Evolutionary conservation across 257 asterid genomes (phyloP).

Genomic region (Solanum piurae): DNA sequence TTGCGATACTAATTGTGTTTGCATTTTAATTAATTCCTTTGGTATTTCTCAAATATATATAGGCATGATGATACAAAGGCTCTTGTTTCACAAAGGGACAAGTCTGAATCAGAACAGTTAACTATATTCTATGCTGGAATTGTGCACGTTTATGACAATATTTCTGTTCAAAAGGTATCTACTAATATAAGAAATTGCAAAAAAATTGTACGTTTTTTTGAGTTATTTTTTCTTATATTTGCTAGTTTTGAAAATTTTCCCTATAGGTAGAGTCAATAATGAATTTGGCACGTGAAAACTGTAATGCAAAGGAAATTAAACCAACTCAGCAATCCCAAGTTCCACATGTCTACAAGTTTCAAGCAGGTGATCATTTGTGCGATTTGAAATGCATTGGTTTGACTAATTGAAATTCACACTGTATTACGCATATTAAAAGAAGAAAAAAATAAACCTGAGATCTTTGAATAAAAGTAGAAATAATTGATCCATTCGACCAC

Average conservation of each 20-base stretch:
- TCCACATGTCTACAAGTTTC: background rate
- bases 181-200: background rate
- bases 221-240: background rate
- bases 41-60: background rate
- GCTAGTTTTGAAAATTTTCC: background rate
- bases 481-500: background rate
- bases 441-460: no score
- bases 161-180: background rate
- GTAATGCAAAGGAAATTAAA: background rate
- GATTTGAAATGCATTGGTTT: background rate
- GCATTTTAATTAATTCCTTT: background rate
- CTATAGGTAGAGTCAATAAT: background rate
- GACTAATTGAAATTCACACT: background rate
- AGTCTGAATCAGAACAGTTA: background rate
- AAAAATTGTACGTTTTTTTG: background rate
- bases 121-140: slow-evolving; percentile 14
- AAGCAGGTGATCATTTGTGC: background rate
- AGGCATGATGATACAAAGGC: background rate
- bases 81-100: background rate
- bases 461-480: no score
- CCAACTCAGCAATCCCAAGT: background rate
- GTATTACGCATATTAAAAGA: background rate
- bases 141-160: slow-evolving; percentile 4
- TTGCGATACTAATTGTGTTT: background rate
- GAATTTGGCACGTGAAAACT: background rate